Percentiles rank a stretch among this genome's conserved stretches.
Conservation (phyloP, 106 monocot species). For the Apostasia shenzhenica region DNA sequence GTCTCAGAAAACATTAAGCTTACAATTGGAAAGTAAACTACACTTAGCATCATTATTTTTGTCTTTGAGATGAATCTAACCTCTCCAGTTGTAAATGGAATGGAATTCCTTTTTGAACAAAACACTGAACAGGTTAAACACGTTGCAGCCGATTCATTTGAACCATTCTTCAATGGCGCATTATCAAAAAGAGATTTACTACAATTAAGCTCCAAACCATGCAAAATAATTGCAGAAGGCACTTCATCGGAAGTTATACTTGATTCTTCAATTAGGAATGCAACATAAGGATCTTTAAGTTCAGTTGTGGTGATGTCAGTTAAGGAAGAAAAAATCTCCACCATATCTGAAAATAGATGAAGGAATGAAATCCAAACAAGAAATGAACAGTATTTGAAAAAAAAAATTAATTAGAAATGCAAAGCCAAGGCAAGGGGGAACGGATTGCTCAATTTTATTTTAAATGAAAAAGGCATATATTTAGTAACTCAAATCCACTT, state of each 20-base stretch:
- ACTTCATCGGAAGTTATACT: conserved; percentile 13
- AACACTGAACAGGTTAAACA: conserved; percentile 54
- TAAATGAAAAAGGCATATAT: too few relatives aligned
- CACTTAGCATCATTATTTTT: not conserved
- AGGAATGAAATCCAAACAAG: not conserved
- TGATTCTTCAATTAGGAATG: conserved; percentile 58
- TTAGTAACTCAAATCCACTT: not conserved
- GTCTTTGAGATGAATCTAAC: conserved; percentile 23
- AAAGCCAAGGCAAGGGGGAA: too few relatives aligned
- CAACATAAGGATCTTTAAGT: conserved; percentile 58
- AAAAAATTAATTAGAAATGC: too few relatives aligned
- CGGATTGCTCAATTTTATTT: too few relatives aligned
- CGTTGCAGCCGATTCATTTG: conserved; percentile 10
- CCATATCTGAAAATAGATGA: conserved; percentile 40
- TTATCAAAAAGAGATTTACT: not conserved
- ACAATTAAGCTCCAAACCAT: conserved; percentile 45
- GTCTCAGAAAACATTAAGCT: not conserved
- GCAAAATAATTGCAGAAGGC: conserved; percentile 45
- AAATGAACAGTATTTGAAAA: too few relatives aligned
- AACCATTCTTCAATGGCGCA: not conserved
- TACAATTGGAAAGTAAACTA: not conserved
- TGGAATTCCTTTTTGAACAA: conserved; percentile 27
- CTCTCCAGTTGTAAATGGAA: conserved; percentile 29
- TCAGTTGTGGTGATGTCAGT: conserved; percentile 33
- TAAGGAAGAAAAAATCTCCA: conserved; percentile 27